Base-by-base conservation (phyloP, 306 rosid species). In the Potentilla sterilis region DNA sequence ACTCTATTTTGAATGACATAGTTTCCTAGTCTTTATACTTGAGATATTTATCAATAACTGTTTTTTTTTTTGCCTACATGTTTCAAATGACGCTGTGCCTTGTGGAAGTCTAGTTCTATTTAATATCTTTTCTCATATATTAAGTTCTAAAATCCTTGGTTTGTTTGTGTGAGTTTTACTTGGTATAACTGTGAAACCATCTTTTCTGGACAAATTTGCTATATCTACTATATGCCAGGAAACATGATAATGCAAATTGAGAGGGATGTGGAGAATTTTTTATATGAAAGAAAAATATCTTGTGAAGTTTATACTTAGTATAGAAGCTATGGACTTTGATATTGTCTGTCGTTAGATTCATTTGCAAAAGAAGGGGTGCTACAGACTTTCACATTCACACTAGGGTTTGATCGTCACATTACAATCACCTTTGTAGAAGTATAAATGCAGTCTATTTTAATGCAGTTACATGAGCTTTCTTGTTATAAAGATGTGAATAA, bases 211-310 rank as follows among this genome's bases (percentile, higher is more conserved):
- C 21, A 4, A 37, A 15, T 63, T 16, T 63, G 43, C 43, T 62
- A 34, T 32, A 32, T 35, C 15, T 28, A 6, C 19, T 62, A 35
- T 24, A 59, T 15, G 12, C 11, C 2, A 7, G 41, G 22, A 63
- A 35, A 35, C 68, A 63, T 34, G 68, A 35, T 63, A 35, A 63
- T 63, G 67, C 41, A 62, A 34, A 62, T 62, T 62, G 67, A 62
- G 43, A 34, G 43, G 22, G 43, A 15, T 35, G 68, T 63, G 68
- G 44, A 35, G 43, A 16, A 6, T 61, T 35, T 58, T 0, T 32
- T 28, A 0, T 28, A 28, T 28, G 38, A 59, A 61, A 13, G 38
- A 61, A 61, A 61, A 5, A 10, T 21, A 14, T 55, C 5, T 55
- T 55, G 34, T 10, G 62, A 59, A 32, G n/a, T 13, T 28, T 57